Evolutionary conservation across 2,329 filamentous ascomycete species (phyloP).

Genomic region (Hawksworthiomyces lignivorus): DNA sequence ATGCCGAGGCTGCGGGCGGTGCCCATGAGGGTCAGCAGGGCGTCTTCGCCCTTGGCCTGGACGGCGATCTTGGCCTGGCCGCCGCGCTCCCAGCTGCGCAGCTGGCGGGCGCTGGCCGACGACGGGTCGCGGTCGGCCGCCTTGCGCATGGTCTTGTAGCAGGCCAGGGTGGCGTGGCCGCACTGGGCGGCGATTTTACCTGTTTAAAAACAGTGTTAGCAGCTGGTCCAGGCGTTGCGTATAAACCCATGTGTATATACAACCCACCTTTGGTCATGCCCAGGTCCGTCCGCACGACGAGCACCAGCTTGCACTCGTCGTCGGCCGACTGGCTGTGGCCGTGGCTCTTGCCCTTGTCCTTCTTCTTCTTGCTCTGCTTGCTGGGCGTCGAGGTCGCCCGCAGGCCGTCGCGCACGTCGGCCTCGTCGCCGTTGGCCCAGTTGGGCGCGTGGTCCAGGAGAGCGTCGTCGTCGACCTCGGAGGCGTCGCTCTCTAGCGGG

Average conservation of each 20-base stretch:
- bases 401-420: constrained; percentile 51
- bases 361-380: constrained; percentile 21
- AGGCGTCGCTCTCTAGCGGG: constrained; percentile 61
- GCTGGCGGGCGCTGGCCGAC: constrained; percentile 51
- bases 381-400: constrained; percentile 20
- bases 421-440: constrained; percentile 55
- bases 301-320: constrained; percentile 89
- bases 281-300: constrained; percentile 87
- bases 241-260: not conserved
- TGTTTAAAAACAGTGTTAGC: constrained; percentile 27
- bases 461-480: constrained; percentile 56
- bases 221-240: not conserved
- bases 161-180: constrained; percentile 91
- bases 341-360: constrained; percentile 20
- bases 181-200: constrained; percentile 97
- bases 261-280: constrained; percentile 90
- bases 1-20: constrained; percentile 77
- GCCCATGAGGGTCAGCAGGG: constrained; percentile 64
- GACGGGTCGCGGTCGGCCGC: constrained; percentile 42
- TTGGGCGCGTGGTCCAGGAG: constrained; percentile 60
- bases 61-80: constrained; percentile 94
- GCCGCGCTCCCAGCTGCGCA: constrained; percentile 74
- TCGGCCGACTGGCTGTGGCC: constrained; percentile 27
- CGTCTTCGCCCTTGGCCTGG: constrained; percentile 80
- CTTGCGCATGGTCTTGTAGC: constrained; percentile 75